Conservation (phyloP, 202 grass and related monocot genomes). For the Panicum hallii region DNA sequence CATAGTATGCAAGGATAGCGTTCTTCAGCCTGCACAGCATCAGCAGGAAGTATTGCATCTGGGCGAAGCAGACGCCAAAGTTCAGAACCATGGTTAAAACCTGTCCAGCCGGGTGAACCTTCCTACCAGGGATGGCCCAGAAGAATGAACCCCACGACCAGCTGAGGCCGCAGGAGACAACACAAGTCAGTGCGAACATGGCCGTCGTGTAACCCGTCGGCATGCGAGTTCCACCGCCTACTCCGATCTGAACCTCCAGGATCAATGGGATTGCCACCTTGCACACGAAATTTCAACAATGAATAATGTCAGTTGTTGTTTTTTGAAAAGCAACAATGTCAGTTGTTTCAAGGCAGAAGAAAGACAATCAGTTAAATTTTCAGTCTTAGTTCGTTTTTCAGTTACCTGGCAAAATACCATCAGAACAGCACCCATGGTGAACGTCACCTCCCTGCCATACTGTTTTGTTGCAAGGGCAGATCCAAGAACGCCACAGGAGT, state of each 20-base stretch:
- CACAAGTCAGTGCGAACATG: conserved; percentile 53
- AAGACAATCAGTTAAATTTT: not conserved
- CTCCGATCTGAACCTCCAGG: conserved; percentile 35
- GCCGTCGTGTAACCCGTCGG: conserved; percentile 24
- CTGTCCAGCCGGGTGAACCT: conserved; percentile 42
- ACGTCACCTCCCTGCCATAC: conserved; percentile 33
- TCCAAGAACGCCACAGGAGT: conserved; percentile 51
- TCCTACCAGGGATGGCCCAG: conserved; percentile 30
- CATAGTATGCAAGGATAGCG: conserved; percentile 46
- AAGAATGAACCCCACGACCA: conserved; percentile 64
- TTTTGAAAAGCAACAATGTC: not conserved
- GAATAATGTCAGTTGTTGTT: conserved; percentile 15
- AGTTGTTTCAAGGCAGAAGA: not conserved
- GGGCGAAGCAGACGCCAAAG: conserved; percentile 42
- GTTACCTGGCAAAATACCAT: conserved; percentile 60
- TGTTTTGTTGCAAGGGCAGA: conserved; percentile 47
- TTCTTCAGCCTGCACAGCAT: conserved; percentile 59
- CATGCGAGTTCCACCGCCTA: conserved; percentile 46
- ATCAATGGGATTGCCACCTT: conserved; percentile 49
- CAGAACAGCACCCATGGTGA: conserved; percentile 23
- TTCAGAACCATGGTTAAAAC: conserved; percentile 14
- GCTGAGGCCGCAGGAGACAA: conserved; percentile 49
- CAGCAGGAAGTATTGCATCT: conserved; percentile 62
- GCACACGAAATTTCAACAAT: conserved; percentile 10
- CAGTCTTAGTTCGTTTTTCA: not conserved